Evolutionary conservation across 1,284 basidiomycete genomes (phyloP).

Genomic region (Austroboletus novae-zelandiae): DNA sequence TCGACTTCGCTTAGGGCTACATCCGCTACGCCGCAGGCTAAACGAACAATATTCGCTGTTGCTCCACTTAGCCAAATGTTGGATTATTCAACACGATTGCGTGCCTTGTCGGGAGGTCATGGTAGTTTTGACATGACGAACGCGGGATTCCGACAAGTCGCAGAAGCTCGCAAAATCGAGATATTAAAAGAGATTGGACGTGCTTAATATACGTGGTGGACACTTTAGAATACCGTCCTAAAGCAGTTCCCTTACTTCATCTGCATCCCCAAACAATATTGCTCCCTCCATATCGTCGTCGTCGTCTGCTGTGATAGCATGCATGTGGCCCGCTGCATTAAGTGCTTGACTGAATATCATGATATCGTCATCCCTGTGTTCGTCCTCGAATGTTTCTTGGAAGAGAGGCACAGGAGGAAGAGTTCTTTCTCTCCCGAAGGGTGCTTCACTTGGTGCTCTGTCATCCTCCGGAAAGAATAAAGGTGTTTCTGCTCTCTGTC

Average conservation of each 20-base stretch:
- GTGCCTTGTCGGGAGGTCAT: slow-evolving; percentile 80
- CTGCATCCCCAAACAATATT: slow-evolving; percentile 76
- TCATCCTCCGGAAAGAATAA: slow-evolving; percentile 68
- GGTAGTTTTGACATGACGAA: slow-evolving; percentile 78
- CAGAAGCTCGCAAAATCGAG: slow-evolving; percentile 56
- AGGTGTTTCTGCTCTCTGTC: slow-evolving; percentile 47
- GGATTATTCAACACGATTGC: slow-evolving; percentile 74
- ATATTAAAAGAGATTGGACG: slow-evolving; percentile 76
- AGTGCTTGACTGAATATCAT: slow-evolving; percentile 74
- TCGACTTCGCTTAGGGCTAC: slow-evolving; percentile 39
- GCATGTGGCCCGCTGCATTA: slow-evolving; percentile 51
- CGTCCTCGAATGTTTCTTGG: slow-evolving; percentile 38
- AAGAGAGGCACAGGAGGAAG: slow-evolving; percentile 47
- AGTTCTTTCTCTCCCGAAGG: slow-evolving; percentile 25
- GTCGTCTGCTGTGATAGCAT: slow-evolving; percentile 58
- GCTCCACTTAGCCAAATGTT: slow-evolving; percentile 80
- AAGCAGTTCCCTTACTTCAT: slow-evolving; percentile 63
- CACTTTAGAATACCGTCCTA: slow-evolving; percentile 13
- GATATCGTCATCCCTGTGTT: slow-evolving; percentile 47
- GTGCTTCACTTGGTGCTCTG: slow-evolving; percentile 38
- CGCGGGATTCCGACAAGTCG: slow-evolving; percentile 71
- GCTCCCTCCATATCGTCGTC: slow-evolving; percentile 73
- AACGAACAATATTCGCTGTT: slow-evolving; percentile 62
- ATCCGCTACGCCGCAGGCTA: slow-evolving; percentile 38
- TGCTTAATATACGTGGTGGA: slow-evolving; percentile 39